These are phyloP conservation scores for Penstemon davidsonii DNA, from an alignment of 257 asterid species.

Conservation along the genomic window DNA sequence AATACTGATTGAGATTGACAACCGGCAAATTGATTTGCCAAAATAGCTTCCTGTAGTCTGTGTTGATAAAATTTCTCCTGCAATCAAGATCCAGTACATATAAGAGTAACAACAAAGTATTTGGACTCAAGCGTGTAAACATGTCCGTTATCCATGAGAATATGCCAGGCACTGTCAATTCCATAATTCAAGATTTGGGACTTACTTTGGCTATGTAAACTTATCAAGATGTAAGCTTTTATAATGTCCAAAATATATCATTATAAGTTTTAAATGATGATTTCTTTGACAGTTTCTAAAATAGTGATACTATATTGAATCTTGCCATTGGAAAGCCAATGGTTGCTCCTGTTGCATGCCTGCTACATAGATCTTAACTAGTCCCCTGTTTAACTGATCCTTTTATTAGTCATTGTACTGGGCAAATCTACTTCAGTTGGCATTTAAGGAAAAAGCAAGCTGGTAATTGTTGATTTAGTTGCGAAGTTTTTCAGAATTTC, in stretches of 20 bases:
- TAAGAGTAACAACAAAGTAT: not conserved
- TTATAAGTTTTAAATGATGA: not conserved
- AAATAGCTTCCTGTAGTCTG: not conserved
- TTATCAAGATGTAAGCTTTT: not conserved
- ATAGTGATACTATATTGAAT: not conserved
- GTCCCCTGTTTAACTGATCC: not conserved
- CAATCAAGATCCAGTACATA: constrained; percentile 3
- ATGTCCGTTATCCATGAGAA: not conserved
- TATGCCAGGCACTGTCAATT: constrained; percentile 9
- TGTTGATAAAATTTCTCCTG: not conserved
- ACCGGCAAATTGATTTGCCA: not conserved
- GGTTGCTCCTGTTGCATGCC: not conserved
- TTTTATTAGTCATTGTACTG: not conserved
- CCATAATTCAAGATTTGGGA: not conserved
- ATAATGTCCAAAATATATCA: constrained; percentile 6
- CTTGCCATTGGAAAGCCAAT: not conserved
- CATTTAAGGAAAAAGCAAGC: constrained; percentile 3
- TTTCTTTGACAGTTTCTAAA: not conserved
- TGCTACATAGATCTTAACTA: not conserved
- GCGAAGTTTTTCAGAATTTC: no score
- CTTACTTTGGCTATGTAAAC: not conserved
- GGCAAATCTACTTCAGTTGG: not conserved
- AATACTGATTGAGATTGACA: not conserved
- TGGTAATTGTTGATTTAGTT: not conserved
- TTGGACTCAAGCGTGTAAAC: constrained; percentile 1